Evolutionary conservation across 1,139 yeast genomes (phyloP).

Genomic region (Kodamaea sp.): DNA sequence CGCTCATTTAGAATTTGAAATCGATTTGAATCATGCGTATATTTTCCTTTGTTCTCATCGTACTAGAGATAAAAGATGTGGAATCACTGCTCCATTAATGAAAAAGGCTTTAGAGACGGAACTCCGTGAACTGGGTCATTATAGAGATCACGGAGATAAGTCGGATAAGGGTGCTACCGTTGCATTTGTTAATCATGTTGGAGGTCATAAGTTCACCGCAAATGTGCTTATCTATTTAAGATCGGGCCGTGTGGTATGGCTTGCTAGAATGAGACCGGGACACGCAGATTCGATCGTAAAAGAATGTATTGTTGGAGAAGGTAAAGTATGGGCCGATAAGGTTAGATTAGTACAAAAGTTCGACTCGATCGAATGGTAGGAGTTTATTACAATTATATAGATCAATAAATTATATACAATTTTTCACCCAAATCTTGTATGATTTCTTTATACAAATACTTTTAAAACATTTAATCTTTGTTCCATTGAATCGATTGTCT

Average conservation of each 20-base stretch:
- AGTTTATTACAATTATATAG: background rate
- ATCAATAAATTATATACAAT: background rate
- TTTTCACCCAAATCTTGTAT: no score
- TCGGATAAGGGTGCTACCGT: conserved; percentile 74
- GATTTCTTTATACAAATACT: conserved; percentile 20
- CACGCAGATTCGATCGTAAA: conserved; percentile 73
- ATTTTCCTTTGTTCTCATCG: conserved; percentile 82
- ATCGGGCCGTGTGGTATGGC: conserved; percentile 79
- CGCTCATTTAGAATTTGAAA: conserved; percentile 17
- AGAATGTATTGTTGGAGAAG: conserved; percentile 60
- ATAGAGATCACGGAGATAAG: conserved; percentile 70
- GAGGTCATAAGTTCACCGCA: conserved; percentile 94
- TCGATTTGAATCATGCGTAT: conserved; percentile 46
- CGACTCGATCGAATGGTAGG: conserved; percentile 52
- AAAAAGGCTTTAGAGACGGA: conserved; percentile 73
- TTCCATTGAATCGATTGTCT: conserved; percentile 42
- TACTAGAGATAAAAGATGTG: conserved; percentile 91
- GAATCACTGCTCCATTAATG: conserved; percentile 91
- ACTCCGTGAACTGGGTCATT: conserved; percentile 63
- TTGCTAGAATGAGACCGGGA: conserved; percentile 78
- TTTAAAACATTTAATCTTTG: conserved; percentile 49
- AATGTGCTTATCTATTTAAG: conserved; percentile 74
- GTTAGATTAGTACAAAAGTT: conserved; percentile 61
- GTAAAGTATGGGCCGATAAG: conserved; percentile 68
- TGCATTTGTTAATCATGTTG: conserved; percentile 76